Conservation (phyloP, 225 moss, liverwort and hornwort genomes). For the Antitrichia curtipendula region DNA sequence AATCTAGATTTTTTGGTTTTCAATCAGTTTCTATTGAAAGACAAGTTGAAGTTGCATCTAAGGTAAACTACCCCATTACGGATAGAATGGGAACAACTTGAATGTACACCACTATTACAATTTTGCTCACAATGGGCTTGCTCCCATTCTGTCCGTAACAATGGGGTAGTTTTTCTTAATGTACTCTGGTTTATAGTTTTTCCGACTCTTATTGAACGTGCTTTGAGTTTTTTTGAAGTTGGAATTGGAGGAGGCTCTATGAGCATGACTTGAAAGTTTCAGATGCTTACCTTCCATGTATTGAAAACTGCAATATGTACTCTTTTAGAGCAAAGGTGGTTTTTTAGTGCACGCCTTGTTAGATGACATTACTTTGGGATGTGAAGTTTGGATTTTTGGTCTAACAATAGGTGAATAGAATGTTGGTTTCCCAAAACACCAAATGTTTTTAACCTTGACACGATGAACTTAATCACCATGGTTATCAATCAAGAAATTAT, state of each 20-base stretch:
- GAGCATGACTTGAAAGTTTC: rapidly evolving
- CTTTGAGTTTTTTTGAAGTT: background rate
- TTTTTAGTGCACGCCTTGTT: background rate
- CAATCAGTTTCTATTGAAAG: too few relatives aligned
- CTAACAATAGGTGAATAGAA: background rate
- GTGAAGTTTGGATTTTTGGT: background rate
- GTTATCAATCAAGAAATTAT: background rate
- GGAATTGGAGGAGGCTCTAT: background rate
- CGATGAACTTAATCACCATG: background rate
- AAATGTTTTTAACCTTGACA: background rate
- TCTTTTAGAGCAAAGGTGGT: background rate
- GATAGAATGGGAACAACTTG: too few relatives aligned
- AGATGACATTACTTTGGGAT: background rate
- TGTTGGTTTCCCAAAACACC: background rate
- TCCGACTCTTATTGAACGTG: background rate
- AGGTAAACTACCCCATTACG: too few relatives aligned
- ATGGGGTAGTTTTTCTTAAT: too few relatives aligned
- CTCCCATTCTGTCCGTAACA: too few relatives aligned
- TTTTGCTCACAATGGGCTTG: too few relatives aligned
- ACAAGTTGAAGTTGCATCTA: background rate
- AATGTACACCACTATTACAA: too few relatives aligned
- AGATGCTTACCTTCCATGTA: rapidly evolving
- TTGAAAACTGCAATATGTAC: background rate
- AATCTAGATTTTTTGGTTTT: background rate
- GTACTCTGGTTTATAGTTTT: background rate